Evolutionary conservation across 2,329 filamentous ascomycete species (phyloP), one percentile per base, ranked within the genome.

Genomic region (Decorospora gaudefroyi): DNA sequence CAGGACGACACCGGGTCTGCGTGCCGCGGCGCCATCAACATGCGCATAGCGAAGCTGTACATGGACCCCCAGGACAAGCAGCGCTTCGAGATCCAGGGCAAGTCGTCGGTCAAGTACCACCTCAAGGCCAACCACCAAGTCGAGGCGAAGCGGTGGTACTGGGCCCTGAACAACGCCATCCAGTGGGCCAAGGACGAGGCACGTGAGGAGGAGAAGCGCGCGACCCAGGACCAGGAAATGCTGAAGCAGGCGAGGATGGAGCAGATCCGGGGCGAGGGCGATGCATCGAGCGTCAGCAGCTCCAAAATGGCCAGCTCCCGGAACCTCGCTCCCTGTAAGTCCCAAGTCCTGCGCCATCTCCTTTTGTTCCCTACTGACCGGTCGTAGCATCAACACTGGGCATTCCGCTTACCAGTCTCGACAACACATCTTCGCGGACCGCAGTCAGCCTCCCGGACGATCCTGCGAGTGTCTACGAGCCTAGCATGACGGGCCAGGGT

Each of bases 21-120:
- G 42, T 99, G 93, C 69, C 90, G 93, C 51, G 93, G 93, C 46
- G 93, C 93, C 38, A 99, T 99, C 74, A 97, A 97, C 69, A 99
- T 99, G 91, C 87, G 87, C 49, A 99, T 99, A 57, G 93, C 93
- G 16, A 86, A 85, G 64, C 80, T 99, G 19, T 87, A 92, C 72
- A 97, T 99, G 91, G 95, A 95, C 65, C 81, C 92, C 0, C 90
- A 96, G 57, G 93, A 99, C 68, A 99, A 97, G 76, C 92, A 91
- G 31, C 90, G 92, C 47, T 97, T 99, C 62, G 93, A 99, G 65
- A 97, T 99, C 39, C 89, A 92, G 51, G 93, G 93, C 38, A 99
- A 99, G 72, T 96, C 92, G 1, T 97, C 92, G 0, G 93, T 99
- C 68, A 99, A 96, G 73, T 99, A 99, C 69, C 92, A 95, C 34